Evolutionary conservation across 148 eudicot species (phyloP).

Genomic region (Rhododendron mucronatum): DNA sequence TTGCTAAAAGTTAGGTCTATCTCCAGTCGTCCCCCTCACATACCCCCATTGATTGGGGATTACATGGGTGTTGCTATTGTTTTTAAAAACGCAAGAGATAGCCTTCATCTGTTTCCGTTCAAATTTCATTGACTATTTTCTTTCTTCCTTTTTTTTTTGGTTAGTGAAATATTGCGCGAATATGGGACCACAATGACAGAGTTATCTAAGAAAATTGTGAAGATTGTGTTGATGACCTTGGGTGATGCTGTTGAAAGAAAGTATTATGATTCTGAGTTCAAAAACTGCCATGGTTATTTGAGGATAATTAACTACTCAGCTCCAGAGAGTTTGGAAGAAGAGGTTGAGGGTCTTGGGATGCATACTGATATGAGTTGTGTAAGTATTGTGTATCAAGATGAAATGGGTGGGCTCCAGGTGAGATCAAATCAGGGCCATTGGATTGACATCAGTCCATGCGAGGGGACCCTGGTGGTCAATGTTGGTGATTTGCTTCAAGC

Average conservation of each 20-base stretch:
- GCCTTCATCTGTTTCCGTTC: neutral
- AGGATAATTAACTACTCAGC: constrained; percentile 71
- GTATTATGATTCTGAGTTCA: constrained; percentile 52
- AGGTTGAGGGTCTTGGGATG: constrained; percentile 78
- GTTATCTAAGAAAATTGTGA: constrained; percentile 47
- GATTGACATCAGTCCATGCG: constrained; percentile 58
- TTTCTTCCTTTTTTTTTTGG: constrained; percentile 14
- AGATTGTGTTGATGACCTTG: constrained; percentile 46
- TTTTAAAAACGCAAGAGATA: neutral
- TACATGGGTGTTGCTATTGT: neutral
- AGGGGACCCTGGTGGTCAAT: constrained; percentile 67
- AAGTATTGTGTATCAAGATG: constrained; percentile 79
- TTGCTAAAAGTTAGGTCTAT: neutral
- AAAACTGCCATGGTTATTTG: constrained; percentile 64
- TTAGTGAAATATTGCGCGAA: constrained; percentile 56
- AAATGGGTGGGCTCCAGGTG: constrained; percentile 79
- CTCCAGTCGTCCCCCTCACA: neutral
- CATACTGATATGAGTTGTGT: constrained; percentile 90
- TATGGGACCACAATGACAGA: constrained; percentile 68
- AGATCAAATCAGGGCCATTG: constrained; percentile 56
- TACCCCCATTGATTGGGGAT: neutral
- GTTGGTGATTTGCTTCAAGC: constrained; percentile 88
- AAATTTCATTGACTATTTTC: neutral
- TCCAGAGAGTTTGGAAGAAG: constrained; percentile 38
- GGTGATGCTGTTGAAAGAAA: constrained; percentile 49